Percentiles rank a stretch among this genome's conserved stretches.
Evolutionary conservation across 176 grass and related monocot species (phyloP).

Genomic region (Thalia dealbata): DNA sequence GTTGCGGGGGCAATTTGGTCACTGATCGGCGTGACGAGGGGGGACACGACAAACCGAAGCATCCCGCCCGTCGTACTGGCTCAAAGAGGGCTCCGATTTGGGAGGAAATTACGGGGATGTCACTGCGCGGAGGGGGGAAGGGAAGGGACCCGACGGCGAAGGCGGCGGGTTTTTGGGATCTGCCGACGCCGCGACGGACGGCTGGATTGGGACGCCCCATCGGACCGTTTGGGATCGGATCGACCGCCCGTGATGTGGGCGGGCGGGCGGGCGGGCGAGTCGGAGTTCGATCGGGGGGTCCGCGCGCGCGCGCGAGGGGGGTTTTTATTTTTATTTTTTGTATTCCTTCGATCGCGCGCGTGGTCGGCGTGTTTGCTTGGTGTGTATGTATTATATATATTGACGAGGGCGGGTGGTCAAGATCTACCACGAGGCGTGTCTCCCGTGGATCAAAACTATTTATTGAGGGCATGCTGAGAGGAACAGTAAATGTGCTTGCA

Average conservation of each 20-base stretch:
- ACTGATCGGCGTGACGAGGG: too few species aligned
- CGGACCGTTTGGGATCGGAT: neutral
- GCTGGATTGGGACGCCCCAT: neutral
- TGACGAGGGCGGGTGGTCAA: neutral
- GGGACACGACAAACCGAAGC: too few species aligned
- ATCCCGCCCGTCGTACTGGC: neutral
- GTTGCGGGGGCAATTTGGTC: neutral
- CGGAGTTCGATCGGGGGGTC: too few species aligned
- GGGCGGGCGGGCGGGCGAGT: too few species aligned
- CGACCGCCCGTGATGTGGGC: neutral
- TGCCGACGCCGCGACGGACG: neutral
- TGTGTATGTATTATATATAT: too few species aligned
- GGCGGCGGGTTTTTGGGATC: neutral
- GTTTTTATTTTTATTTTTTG: too few species aligned
- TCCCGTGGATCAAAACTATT: too few species aligned
- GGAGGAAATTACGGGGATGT: neutral
- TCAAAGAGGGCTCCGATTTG: neutral
- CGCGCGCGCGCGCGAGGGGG: too few species aligned
- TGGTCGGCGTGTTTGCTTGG: too few species aligned
- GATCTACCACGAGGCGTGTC: neutral
- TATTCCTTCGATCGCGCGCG: too few species aligned
- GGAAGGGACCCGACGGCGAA: neutral
- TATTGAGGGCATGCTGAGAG: too few species aligned
- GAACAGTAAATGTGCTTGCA: neutral
- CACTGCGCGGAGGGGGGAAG: neutral